phyloP scores from a whole-genome alignment of 1,284 basidiomycete genomes.

The Athelia psychrophila region DNA sequence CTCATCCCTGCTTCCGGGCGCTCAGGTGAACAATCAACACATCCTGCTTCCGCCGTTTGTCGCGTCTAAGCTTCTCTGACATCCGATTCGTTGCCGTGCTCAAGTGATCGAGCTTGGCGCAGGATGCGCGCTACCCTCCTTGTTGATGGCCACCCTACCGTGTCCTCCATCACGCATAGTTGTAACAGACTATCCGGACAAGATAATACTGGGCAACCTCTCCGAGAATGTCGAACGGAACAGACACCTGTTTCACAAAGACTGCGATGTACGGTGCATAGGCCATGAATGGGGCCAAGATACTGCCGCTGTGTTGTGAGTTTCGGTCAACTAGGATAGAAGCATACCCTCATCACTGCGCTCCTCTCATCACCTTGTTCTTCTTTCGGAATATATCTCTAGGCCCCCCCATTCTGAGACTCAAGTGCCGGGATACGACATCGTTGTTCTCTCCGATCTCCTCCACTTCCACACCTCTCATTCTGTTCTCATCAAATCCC shows the following conservation, averaged over 20 bases:
- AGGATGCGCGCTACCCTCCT: conserved; percentile 62
- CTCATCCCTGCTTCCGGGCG: conserved; percentile 36
- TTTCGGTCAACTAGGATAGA: conserved; percentile 7
- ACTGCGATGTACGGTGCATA: conserved; percentile 39
- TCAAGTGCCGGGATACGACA: conserved; percentile 41
- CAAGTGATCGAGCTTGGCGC: conserved; percentile 67
- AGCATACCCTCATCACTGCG: background rate
- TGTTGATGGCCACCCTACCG: conserved; percentile 47
- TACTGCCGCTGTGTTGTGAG: conserved; percentile 45
- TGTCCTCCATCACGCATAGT: conserved; percentile 49
- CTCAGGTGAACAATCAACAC: conserved; percentile 31
- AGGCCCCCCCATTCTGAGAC: background rate
- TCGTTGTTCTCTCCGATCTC: conserved; percentile 66
- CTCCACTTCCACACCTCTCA: conserved; percentile 66
- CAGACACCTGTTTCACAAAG: conserved; percentile 24
- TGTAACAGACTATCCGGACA: conserved; percentile 67
- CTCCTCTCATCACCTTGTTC: background rate
- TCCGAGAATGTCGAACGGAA: conserved; percentile 52
- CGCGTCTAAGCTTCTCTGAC: conserved; percentile 7
- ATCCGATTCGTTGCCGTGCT: background rate
- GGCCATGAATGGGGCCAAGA: conserved; percentile 68
- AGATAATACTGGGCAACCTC: conserved; percentile 55
- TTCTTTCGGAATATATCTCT: background rate
- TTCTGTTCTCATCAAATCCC: conserved; percentile 49
- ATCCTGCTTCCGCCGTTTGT: conserved; percentile 10